Base-by-base conservation (phyloP, 306 rosid genomes). In the Ormosia emarginata region DNA sequence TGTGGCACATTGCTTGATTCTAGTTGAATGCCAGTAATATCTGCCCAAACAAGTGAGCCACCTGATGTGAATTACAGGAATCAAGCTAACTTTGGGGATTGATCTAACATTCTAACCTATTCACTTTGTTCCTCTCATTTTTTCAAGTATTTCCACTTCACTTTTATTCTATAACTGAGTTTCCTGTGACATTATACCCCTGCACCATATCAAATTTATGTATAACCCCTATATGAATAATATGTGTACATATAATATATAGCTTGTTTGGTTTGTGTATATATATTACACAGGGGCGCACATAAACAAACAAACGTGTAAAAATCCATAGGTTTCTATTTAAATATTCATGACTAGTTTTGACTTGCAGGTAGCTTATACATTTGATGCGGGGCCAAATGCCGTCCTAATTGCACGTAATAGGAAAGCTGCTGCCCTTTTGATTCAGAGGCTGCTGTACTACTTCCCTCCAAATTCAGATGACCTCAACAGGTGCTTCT, bases 341-440 rank as follows among this genome's bases (percentile, higher is more conserved):
- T 55, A 24, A 67, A 75, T 52, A 68, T 55, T 67, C 17, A 47
- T 77, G 32, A 34, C 79, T 52, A 40, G 71, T 71, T 72, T 50
- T 62, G 68, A 79, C 55, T 55, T 71, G 43, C 89, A 95, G 99
- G 99, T 95, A 82, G 98, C 99, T 50, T 95, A 95, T 79, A 95
- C 99, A 73, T 95, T 95, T 83, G 99, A 95, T 86, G 99, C 99
- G n/a, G 99, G 99, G 56, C 98, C 99, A 4, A 95, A 95, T 81
- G 97, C 99, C 0, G 99, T 95, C 81, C 77, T 95, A 47, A 90
- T 95, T 55, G 99, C 99, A 37, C 97, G 98, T 41, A 80, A 93
- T 63, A 88, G 99, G 71, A 74, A 95, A 89, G 78, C 94, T 52
- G 98, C 99, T 52, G 62, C 94, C 77, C 88, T 84, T 79, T 91